phyloP scores from a whole-genome alignment of 2,329 filamentous ascomycete species.

The Pseudogymnoascus destructans region DNA sequence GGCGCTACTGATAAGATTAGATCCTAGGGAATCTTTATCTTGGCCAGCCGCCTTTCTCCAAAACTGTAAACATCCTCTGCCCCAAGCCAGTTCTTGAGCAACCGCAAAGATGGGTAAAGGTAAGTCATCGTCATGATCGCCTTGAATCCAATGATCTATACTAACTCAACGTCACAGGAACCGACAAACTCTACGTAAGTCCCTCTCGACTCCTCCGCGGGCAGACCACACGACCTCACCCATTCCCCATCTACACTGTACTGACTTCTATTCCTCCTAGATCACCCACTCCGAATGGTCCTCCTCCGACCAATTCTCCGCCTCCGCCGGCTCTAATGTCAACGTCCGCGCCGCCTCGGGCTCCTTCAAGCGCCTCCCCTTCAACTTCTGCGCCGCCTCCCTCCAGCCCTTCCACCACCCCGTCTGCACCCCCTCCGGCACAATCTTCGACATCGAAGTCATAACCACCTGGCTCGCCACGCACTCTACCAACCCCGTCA shows the following conservation, averaged over 20 bases:
- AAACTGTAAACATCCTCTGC: neutral
- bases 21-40: conserved; percentile 1
- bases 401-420: conserved; percentile 92
- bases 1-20: neutral
- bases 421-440: conserved; percentile 77
- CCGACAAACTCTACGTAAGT: conserved; percentile 39
- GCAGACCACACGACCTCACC: neutral
- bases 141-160: neutral
- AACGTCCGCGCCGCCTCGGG: conserved; percentile 43
- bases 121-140: neutral
- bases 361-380: conserved; percentile 78
- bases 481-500: conserved; percentile 82
- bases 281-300: conserved; percentile 99
- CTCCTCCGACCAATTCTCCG: conserved; percentile 76
- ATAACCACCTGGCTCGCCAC: conserved; percentile 91
- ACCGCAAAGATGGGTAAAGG: conserved; percentile 20
- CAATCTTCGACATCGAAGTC: conserved; percentile 89
- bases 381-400: conserved; percentile 94
- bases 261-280: conserved; percentile 24
- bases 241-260: neutral
- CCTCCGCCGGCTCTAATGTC: conserved; percentile 59
- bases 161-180: conserved; percentile 26
- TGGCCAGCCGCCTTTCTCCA: neutral
- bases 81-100: neutral
- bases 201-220: neutral